phyloP scores from a whole-genome alignment of 768 basidiomycete species.

The Bullera alba region DNA sequence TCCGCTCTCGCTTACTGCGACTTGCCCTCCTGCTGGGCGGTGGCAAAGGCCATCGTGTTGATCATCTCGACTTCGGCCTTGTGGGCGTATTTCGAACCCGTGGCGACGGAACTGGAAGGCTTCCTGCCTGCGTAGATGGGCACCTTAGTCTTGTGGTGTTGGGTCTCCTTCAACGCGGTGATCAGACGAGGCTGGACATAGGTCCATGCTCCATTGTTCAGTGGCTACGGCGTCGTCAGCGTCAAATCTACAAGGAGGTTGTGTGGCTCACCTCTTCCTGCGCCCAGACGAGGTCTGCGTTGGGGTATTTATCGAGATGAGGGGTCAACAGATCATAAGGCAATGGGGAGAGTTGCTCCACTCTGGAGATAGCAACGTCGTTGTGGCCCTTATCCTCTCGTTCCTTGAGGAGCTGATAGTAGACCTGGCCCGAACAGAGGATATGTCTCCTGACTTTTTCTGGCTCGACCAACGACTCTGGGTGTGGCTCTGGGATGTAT shows the following conservation, averaged over 20 bases:
- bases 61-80: constrained; percentile 85
- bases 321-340: constrained; percentile 93
- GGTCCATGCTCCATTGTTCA: constrained; percentile 97
- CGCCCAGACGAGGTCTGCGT: constrained; percentile 87
- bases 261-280: constrained; percentile 54
- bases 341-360: constrained; percentile 95
- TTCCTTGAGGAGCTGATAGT: constrained; percentile 78
- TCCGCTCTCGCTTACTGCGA: neutral
- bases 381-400: constrained; percentile 85
- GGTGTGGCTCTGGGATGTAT: constrained; percentile 77
- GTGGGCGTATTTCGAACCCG: constrained; percentile 58
- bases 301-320: constrained; percentile 92
- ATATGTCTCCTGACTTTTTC: constrained; percentile 88
- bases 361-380: constrained; percentile 84
- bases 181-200: constrained; percentile 89
- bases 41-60: constrained; percentile 47
- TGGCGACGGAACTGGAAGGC: constrained; percentile 65
- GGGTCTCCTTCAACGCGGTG: constrained; percentile 83
- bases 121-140: constrained; percentile 86
- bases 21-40: neutral
- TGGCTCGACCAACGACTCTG: constrained; percentile 63
- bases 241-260: neutral
- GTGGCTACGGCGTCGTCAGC: constrained; percentile 53
- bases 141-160: constrained; percentile 85
- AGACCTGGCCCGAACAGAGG: constrained; percentile 93